A percentile compares a stretch with the other conserved stretches of the same genome.
Conservation (phyloP, 164 flowering plant genomes). For the Nymphaea thermarum region DNA sequence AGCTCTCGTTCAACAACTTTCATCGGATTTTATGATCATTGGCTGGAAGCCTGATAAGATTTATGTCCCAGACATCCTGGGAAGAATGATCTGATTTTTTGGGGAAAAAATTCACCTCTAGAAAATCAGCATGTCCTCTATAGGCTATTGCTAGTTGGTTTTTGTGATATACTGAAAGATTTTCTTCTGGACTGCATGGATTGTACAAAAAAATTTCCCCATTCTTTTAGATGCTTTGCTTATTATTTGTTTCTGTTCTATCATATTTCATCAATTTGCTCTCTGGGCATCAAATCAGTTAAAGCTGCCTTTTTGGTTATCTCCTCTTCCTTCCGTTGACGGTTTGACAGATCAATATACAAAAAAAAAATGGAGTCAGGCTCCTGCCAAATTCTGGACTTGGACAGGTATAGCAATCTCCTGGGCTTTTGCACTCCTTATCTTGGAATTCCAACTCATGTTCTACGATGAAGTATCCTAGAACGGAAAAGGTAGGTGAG, state of each 20-base stretch:
- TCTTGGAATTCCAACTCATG: constrained; percentile 29
- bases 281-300: constrained; percentile 50
- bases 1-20: neutral
- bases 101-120: too few species aligned
- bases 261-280: constrained; percentile 2
- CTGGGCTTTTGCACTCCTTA: constrained; percentile 30
- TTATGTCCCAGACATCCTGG: too few species aligned
- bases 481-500: neutral
- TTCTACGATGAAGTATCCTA: neutral
- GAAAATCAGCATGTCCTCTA: too few species aligned
- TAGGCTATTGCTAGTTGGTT: neutral
- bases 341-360: constrained; percentile 46
- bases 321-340: constrained; percentile 26
- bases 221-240: neutral
- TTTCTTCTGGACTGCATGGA: neutral
- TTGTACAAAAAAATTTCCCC: neutral
- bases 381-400: constrained; percentile 44
- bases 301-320: constrained; percentile 40
- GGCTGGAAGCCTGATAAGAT: too few species aligned
- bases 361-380: constrained; percentile 41
- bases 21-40: neutral
- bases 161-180: neutral
- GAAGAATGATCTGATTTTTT: too few species aligned
- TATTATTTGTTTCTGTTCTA: too few species aligned
- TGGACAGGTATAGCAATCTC: constrained; percentile 49